phyloP scores from a whole-genome alignment of 768 basidiomycete genomes.

The Artomyces pyxidatus region DNA sequence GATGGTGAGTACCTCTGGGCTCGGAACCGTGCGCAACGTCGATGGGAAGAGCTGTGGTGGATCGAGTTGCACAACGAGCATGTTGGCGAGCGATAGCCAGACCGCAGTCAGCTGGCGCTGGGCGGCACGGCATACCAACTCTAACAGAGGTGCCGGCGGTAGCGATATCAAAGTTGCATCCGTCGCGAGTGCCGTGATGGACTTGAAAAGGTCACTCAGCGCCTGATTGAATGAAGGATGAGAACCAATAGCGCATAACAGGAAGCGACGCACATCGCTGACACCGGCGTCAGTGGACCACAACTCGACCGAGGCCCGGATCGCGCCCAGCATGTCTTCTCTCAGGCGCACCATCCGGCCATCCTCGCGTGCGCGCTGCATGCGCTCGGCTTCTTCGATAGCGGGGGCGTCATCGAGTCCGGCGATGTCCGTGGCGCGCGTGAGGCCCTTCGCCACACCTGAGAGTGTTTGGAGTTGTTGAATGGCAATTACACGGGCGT shows the following conservation, averaged over 20 bases:
- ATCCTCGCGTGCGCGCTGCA: slow-evolving; percentile 58
- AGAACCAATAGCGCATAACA: neutral
- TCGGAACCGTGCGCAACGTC: slow-evolving; percentile 44
- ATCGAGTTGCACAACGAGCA: slow-evolving; percentile 75
- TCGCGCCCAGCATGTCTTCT: slow-evolving; percentile 51
- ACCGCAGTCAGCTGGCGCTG: slow-evolving; percentile 68
- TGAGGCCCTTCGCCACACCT: slow-evolving; percentile 82
- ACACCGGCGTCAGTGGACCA: slow-evolving; percentile 79
- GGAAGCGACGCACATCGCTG: slow-evolving; percentile 51
- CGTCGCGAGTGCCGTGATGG: slow-evolving; percentile 72
- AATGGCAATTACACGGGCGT: slow-evolving; percentile 56
- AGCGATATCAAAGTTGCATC: slow-evolving; percentile 77
- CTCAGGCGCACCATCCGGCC: slow-evolving; percentile 54
- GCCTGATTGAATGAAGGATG: slow-evolving; percentile 35
- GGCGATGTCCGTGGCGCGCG: slow-evolving; percentile 62
- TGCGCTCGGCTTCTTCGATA: slow-evolving; percentile 41
- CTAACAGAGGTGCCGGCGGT: slow-evolving; percentile 74
- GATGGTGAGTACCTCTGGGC: slow-evolving; percentile 45
- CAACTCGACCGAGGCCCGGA: slow-evolving; percentile 54
- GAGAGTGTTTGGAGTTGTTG: slow-evolving; percentile 74
- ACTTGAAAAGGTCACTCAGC: slow-evolving; percentile 76
- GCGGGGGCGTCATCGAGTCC: slow-evolving; percentile 52
- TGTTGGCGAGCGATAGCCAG: slow-evolving; percentile 79
- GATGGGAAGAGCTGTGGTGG: slow-evolving; percentile 47
- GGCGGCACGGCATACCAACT: slow-evolving; percentile 64